Conservation (phyloP, 2,329 filamentous ascomycete genomes). For the Fusarium pseudograminearum region DNA sequence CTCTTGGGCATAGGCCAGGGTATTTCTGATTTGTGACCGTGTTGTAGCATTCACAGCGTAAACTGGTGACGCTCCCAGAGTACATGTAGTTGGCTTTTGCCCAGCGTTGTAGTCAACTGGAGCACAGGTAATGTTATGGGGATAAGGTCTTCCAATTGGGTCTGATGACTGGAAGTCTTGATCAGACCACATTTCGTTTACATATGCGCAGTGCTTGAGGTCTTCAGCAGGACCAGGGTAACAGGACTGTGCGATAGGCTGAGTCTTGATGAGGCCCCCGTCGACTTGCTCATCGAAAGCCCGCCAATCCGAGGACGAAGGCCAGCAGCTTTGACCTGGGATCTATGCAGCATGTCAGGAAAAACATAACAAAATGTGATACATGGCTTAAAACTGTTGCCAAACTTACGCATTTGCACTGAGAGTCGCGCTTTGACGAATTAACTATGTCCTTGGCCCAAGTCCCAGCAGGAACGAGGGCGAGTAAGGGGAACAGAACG, state of each 20-base stretch:
- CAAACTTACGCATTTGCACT: conserved; percentile 32
- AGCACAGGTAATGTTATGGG: conserved; percentile 36
- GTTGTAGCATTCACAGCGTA: conserved; percentile 33
- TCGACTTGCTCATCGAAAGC: conserved; percentile 4
- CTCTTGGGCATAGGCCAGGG: conserved; percentile 8
- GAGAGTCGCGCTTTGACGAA: background rate
- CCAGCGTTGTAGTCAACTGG: conserved; percentile 26
- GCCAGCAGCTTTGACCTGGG: conserved; percentile 34
- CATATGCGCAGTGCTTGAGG: conserved; percentile 24
- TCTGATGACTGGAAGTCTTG: conserved; percentile 35
- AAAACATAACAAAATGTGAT: background rate
- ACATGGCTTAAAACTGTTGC: background rate
- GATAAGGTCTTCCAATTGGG: conserved; percentile 36
- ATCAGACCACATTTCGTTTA: conserved; percentile 38
- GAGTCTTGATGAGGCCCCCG: conserved; percentile 22
- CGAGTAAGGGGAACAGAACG: background rate
- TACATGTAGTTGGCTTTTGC: conserved; percentile 26
- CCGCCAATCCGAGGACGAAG: conserved; percentile 14
- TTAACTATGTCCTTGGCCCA: background rate
- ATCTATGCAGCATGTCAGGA: conserved; percentile 10
- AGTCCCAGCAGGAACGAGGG: background rate
- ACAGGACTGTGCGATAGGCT: conserved; percentile 34
- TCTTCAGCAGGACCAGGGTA: conserved; percentile 28
- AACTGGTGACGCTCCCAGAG: conserved; percentile 20
- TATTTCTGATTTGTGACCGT: conserved; percentile 7